Conservation (phyloP, 306 rosid genomes). For the Vicia faba region DNA sequence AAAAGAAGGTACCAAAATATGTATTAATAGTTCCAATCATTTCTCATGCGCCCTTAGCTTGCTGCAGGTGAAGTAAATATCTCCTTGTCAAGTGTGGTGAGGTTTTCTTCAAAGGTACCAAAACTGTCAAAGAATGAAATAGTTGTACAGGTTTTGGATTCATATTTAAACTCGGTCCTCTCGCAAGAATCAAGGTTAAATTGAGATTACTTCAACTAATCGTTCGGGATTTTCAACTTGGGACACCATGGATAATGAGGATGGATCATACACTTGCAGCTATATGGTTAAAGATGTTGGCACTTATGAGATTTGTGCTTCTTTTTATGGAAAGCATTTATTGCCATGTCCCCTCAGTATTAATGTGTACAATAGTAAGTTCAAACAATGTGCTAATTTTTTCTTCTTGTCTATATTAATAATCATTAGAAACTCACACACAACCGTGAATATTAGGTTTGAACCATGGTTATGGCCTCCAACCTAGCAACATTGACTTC, state of each 20-base stretch:
- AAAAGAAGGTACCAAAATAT: no score
- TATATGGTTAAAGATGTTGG: conserved; percentile 69
- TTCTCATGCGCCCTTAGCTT: conserved; percentile 28
- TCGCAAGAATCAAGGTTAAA: conserved; percentile 67
- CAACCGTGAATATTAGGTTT: no score
- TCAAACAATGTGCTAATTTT: neutral
- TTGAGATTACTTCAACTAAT: conserved; percentile 60
- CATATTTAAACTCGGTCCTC: conserved; percentile 64
- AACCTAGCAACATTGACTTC: no score
- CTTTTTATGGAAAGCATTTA: conserved; percentile 56
- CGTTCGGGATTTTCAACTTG: conserved; percentile 57
- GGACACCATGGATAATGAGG: conserved; percentile 54
- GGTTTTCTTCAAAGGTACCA: conserved; percentile 64
- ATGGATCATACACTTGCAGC: conserved; percentile 67
- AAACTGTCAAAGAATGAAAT: conserved; percentile 65
- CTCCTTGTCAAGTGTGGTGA: conserved; percentile 60
- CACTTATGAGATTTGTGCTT: conserved; percentile 71
- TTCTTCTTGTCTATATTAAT: no score
- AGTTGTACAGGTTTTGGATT: conserved; percentile 71
- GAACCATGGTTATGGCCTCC: no score
- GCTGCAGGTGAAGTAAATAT: conserved; percentile 67
- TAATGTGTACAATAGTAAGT: conserved; percentile 80
- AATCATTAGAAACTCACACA: no score
- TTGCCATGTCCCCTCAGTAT: conserved; percentile 60
- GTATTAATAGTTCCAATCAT: conserved; percentile 6